Evolutionary conservation across 768 basidiomycete species (phyloP), one percentile per base, ranked within the genome.

Genomic region (Mycena venus): DNA sequence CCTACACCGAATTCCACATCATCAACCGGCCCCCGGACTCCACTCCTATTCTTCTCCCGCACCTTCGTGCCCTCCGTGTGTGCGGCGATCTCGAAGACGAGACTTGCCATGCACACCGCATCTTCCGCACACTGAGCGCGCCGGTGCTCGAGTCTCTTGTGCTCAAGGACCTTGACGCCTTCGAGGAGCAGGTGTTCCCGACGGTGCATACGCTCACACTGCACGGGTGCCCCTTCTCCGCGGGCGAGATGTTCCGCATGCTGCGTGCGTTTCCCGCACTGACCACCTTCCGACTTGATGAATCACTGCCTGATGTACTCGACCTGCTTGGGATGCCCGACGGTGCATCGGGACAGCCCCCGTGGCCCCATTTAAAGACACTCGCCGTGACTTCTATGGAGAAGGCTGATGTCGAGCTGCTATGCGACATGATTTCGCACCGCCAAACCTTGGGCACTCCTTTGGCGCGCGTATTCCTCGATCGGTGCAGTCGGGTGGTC

Each of bases 21-120:
- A 68, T 31, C 38, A 40, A 56, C 63, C 59, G 67, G 9, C 73
- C 72, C 9, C 9, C 51, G 12, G 72, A 72, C 34, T 62, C 77
- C 29, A 63, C 77, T 14, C 83, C 86, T 17, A 82, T 85, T 61
- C 51, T 75, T 6, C 77, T 88, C 21, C 82, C 83, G 29, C 71
- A 77, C 15, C 82, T 89, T 25, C 82, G 78, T 27, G 81, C 83
- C 31, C 80, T 89, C n/a, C 87, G 88, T 25, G 81, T 88, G 25
- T 84, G 85, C 31, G 85, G 85, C 9, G 81, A 81, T 19, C 63
- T 71, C 23, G 71, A 65, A 21, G 68, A 70, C 60, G 75, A 77
- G 32, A 49, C 2, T 21, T 17, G 40, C 23, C 66, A 59, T 17
- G 36, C 82, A 12, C 81, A 82, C 74, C 84, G 82, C 51, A 74